These are phyloP conservation scores for Calonectria hawksworthii DNA, from an alignment of 2,329 filamentous ascomycete genomes.

Conservation along the genomic window DNA sequence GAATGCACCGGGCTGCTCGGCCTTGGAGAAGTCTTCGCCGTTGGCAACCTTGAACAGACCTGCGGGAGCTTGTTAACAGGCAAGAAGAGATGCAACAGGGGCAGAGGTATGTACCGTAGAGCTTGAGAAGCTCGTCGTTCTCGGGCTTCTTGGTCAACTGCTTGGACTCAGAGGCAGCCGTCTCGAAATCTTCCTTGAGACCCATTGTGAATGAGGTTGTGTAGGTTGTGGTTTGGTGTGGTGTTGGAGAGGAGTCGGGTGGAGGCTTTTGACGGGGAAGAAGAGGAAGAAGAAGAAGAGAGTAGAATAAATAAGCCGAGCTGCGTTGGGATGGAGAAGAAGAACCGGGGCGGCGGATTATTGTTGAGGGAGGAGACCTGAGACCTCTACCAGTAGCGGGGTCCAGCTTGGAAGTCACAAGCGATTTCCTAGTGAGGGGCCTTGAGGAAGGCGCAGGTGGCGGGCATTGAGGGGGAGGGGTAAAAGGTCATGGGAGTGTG, in stretches of 20 bases:
- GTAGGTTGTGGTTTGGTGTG: constrained; percentile 15
- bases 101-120: constrained; percentile 64
- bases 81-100: neutral
- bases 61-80: constrained; percentile 44
- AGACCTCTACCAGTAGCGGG: constrained; percentile 22
- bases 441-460: constrained; percentile 2
- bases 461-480: constrained; percentile 13
- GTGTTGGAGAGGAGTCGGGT: neutral
- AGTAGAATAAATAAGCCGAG: constrained; percentile 14
- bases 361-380: constrained; percentile 28
- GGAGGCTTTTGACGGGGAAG: neutral
- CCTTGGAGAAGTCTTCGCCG: constrained; percentile 69
- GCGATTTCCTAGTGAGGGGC: constrained; percentile 16
- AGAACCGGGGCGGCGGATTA: constrained; percentile 29
- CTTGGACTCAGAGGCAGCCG: constrained; percentile 73
- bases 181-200: constrained; percentile 64
- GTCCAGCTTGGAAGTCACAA: constrained; percentile 26
- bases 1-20: constrained; percentile 76
- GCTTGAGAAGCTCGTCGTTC: constrained; percentile 75
- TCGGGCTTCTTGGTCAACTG: constrained; percentile 76
- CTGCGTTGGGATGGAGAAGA: constrained; percentile 23
- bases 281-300: too few relatives aligned
- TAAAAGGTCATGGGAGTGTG: constrained; percentile 16
- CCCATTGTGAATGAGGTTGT: constrained; percentile 53
- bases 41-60: constrained; percentile 71